A percentile compares a stretch with the other conserved stretches of the same genome.
phyloP scores from a whole-genome alignment of 345 rosid genomes.

The Eucalyptus coolabah region DNA sequence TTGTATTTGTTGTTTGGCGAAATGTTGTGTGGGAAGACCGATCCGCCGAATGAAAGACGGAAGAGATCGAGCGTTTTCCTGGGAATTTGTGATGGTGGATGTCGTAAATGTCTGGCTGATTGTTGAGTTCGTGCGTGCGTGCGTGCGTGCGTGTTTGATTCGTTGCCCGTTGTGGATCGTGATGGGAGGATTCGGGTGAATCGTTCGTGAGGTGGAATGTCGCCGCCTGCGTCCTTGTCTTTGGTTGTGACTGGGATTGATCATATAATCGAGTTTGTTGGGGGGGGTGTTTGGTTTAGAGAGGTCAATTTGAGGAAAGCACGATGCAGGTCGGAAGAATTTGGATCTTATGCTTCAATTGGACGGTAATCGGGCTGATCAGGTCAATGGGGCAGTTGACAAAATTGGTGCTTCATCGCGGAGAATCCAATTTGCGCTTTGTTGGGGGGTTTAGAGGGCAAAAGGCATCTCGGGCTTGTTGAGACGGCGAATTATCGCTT shows the following conservation, averaged over 20 bases:
- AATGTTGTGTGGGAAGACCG: neutral
- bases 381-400: neutral
- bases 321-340: neutral
- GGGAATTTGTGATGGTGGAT: neutral
- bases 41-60: neutral
- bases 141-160: neutral
- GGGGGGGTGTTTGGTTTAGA: neutral
- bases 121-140: neutral
- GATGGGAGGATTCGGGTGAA: neutral
- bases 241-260: neutral
- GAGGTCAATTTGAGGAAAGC: neutral
- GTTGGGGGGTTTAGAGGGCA: neutral
- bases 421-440: neutral
- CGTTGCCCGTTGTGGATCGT: neutral
- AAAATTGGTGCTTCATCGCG: neutral
- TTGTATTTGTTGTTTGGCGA: neutral
- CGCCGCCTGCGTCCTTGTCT: neutral
- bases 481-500: neutral
- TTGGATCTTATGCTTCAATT: neutral
- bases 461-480: neutral
- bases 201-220: neutral
- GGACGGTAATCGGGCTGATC: neutral
- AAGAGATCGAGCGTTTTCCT: neutral
- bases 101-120: neutral
- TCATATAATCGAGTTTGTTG: neutral